These are phyloP conservation scores for Aspergillus ibericus DNA, from an alignment of 2,329 filamentous ascomycete species.

Conservation along the genomic window DNA sequence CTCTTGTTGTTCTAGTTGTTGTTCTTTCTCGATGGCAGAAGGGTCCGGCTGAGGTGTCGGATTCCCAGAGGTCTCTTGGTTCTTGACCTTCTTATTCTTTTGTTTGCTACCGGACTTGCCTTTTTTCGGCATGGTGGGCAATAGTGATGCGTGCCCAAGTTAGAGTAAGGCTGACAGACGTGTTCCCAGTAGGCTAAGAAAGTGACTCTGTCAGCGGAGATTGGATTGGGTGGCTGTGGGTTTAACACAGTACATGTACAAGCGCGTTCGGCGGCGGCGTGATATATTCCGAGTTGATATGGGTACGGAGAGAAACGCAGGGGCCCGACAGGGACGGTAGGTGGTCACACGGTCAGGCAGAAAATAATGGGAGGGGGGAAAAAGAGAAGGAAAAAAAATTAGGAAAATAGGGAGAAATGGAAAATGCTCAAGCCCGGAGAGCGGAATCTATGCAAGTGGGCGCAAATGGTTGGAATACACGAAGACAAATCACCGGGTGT, in stretches of 20 bases:
- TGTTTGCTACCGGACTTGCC: conserved; percentile 30
- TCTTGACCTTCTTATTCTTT: conserved; percentile 38
- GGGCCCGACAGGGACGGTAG: conserved; percentile 15
- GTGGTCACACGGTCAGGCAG: conserved; percentile 17
- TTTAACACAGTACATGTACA: conserved; percentile 35
- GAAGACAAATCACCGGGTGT: conserved; percentile 27
- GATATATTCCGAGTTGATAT: conserved; percentile 35
- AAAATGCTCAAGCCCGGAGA: conserved; percentile 8
- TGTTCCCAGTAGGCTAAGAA: conserved; percentile 35
- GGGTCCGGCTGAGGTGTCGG: conserved; percentile 27
- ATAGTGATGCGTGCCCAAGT: conserved; percentile 37
- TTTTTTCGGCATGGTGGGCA: conserved; percentile 32
- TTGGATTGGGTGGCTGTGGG: conserved; percentile 29
- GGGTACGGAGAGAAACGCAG: conserved; percentile 16
- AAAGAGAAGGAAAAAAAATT: conserved; percentile 22
- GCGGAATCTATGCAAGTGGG: conserved; percentile 22
- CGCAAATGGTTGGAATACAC: conserved; percentile 36
- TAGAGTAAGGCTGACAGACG: conserved; percentile 25
- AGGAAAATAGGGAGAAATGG: conserved; percentile 16
- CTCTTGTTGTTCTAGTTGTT: conserved; percentile 14
- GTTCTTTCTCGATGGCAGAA: conserved; percentile 23
- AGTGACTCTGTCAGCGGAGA: conserved; percentile 26
- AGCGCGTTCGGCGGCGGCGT: conserved; percentile 28
- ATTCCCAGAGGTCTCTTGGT: conserved; percentile 28
- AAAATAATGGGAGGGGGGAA: conserved; percentile 18